Conservation (phyloP, 2,329 filamentous ascomycete genomes). For the Dactylellina leptospora region DNA sequence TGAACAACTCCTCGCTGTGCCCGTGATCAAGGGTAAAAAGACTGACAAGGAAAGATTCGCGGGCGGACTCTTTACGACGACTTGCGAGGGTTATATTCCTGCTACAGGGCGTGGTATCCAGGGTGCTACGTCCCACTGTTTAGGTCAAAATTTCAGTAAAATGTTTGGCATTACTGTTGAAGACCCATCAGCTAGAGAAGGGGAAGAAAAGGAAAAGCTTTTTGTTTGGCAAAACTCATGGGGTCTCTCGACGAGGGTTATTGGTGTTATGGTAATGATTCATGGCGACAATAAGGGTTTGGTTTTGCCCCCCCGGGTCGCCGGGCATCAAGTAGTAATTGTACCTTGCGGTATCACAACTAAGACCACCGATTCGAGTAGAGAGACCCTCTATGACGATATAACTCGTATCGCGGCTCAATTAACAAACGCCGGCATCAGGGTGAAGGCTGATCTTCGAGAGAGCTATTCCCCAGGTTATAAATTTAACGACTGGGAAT, state of each 20-base stretch:
- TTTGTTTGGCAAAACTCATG: constrained; percentile 99
- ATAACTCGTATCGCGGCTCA: constrained; percentile 75
- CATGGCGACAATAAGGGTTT: constrained; percentile 96
- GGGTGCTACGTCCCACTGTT: constrained; percentile 89
- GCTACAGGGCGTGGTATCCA: constrained; percentile 96
- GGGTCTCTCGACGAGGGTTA: constrained; percentile 95
- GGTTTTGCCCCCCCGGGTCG: constrained; percentile 88
- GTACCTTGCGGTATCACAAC: constrained; percentile 93
- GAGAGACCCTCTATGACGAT: constrained; percentile 77
- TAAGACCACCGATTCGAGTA: constrained; percentile 82
- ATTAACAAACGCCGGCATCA: constrained; percentile 77
- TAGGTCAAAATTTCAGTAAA: constrained; percentile 98
- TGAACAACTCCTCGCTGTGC: constrained; percentile 90
- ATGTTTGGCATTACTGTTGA: constrained; percentile 99
- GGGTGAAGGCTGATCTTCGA: constrained; percentile 81
- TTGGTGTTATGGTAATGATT: constrained; percentile 99
- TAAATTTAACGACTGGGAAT: constrained; percentile 99
- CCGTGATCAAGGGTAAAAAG: constrained; percentile 91
- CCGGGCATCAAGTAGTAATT: constrained; percentile 84
- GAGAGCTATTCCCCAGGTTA: constrained; percentile 92
- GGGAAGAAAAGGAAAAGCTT: constrained; percentile 75
- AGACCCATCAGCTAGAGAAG: constrained; percentile 76
- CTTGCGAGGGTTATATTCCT: constrained; percentile 95
- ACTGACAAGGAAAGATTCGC: constrained; percentile 99
- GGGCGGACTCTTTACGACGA: constrained; percentile 94